Conservation (phyloP, 306 rosid species). For the Ormosia semicastrata region DNA sequence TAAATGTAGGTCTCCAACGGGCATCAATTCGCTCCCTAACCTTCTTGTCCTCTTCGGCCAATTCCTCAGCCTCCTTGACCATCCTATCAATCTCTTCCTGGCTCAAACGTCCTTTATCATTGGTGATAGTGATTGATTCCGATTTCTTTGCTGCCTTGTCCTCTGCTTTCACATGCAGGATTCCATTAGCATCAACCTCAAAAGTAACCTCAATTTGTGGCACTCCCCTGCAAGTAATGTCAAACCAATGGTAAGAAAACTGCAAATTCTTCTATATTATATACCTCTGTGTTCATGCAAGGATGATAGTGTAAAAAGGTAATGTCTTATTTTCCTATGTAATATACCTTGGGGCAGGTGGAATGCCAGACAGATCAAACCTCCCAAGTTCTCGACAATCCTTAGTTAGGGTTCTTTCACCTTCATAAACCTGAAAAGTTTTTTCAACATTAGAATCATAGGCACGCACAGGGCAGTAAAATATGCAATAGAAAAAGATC, state of each 20-base stretch:
- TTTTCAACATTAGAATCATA: background rate
- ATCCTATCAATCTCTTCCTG: slow-evolving; percentile 55
- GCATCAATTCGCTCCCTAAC: slow-evolving; percentile 49
- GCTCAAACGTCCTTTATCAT: slow-evolving; percentile 66
- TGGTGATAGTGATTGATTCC: slow-evolving; percentile 49
- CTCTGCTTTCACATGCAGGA: slow-evolving; percentile 52
- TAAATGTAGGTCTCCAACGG: slow-evolving; percentile 50
- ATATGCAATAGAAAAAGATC: background rate
- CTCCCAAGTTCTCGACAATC: slow-evolving; percentile 53
- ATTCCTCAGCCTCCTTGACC: slow-evolving; percentile 66
- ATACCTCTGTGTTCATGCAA: too few species aligned
- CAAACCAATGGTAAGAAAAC: background rate
- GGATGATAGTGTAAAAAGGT: too few species aligned
- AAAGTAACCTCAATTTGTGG: slow-evolving; percentile 68
- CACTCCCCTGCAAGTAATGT: slow-evolving; percentile 43
- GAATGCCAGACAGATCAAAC: slow-evolving; percentile 51
- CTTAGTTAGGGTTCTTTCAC: slow-evolving; percentile 55
- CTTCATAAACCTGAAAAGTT: slow-evolving; percentile 40
- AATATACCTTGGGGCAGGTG: slow-evolving; percentile 61
- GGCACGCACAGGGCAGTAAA: background rate
- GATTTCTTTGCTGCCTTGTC: slow-evolving; percentile 57
- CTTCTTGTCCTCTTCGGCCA: slow-evolving; percentile 52
- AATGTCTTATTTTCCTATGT: background rate
- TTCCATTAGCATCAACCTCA: slow-evolving; percentile 60
- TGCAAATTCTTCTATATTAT: background rate